Conservation (phyloP, 805 yeast genomes). For the Yarrowia sp. region DNA sequence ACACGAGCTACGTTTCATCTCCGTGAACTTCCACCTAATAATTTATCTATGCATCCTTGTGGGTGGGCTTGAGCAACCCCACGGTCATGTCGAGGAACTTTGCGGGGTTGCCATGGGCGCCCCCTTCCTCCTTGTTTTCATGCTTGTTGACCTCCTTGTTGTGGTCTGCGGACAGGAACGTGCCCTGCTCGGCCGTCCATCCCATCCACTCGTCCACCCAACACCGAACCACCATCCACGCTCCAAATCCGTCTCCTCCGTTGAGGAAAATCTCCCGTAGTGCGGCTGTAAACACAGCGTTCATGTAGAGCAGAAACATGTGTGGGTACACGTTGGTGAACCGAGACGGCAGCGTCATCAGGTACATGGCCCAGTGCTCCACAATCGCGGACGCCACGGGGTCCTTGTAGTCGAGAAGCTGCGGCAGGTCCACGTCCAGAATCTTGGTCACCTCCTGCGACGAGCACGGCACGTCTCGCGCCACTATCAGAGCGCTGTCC, state of each 20-base stretch:
- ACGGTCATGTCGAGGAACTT: conserved; percentile 34
- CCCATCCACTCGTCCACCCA: conserved; percentile 78
- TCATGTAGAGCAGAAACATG: conserved; percentile 60
- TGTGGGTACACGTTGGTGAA: conserved; percentile 63
- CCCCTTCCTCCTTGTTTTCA: conserved; percentile 11
- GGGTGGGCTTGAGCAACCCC: conserved; percentile 32
- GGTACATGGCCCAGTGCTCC: conserved; percentile 52
- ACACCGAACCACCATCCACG: conserved; percentile 78
- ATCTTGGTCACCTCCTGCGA: conserved; percentile 44
- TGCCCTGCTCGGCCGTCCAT: conserved; percentile 64
- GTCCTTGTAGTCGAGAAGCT: conserved; percentile 43
- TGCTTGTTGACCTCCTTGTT: conserved; percentile 27
- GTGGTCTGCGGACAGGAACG: conserved; percentile 44
- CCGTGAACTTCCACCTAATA: conserved; percentile 13
- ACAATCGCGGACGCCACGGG: conserved; percentile 42
- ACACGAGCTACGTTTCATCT: not conserved
- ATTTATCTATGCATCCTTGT: conserved; percentile 39
- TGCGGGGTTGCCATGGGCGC: conserved; percentile 19
- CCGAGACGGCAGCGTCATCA: conserved; percentile 54
- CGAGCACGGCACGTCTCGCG: conserved; percentile 61
- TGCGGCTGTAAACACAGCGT: conserved; percentile 63
- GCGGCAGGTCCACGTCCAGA: conserved; percentile 47
- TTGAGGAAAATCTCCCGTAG: conserved; percentile 66
- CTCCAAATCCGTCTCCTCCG: conserved; percentile 66
- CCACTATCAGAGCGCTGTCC: conserved; percentile 56